These are phyloP conservation scores for Potentilla sterilis DNA, from an alignment of 306 rosid genomes.

Conservation along the genomic window DNA sequence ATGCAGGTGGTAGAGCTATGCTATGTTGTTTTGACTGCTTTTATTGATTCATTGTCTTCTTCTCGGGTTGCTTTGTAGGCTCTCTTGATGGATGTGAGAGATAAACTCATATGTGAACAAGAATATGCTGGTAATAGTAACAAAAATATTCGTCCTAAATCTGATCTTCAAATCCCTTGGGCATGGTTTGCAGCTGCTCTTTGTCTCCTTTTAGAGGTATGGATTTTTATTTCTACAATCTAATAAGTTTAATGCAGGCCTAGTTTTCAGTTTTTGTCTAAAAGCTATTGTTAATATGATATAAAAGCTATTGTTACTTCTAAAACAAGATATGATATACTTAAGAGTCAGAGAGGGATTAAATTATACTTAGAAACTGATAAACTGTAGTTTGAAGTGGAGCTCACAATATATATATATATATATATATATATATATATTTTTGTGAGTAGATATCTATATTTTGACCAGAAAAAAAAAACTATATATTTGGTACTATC, in stretches of 20 bases:
- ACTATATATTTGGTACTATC: not conserved
- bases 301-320: not conserved
- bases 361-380: slow-evolving; percentile 1
- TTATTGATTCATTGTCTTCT: not conserved
- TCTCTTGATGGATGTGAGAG: slow-evolving; percentile 84
- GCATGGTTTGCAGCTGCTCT: slow-evolving; percentile 86
- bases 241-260: not conserved
- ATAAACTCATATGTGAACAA: slow-evolving; percentile 87
- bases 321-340: no score
- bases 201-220: slow-evolving; percentile 91
- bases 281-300: not conserved
- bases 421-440: no score
- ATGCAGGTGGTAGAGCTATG: not conserved
- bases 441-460: no score
- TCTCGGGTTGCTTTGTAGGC: slow-evolving; percentile 47
- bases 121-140: slow-evolving; percentile 73
- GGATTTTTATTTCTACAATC: not conserved
- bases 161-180: slow-evolving; percentile 75
- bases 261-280: not conserved
- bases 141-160: slow-evolving; percentile 71
- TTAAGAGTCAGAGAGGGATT: not conserved
- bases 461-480: no score
- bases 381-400: not conserved
- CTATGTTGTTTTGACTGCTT: not conserved
- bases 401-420: not conserved